Conservation (phyloP, 2,329 filamentous ascomycete species). For the Colletotrichum musicola region DNA sequence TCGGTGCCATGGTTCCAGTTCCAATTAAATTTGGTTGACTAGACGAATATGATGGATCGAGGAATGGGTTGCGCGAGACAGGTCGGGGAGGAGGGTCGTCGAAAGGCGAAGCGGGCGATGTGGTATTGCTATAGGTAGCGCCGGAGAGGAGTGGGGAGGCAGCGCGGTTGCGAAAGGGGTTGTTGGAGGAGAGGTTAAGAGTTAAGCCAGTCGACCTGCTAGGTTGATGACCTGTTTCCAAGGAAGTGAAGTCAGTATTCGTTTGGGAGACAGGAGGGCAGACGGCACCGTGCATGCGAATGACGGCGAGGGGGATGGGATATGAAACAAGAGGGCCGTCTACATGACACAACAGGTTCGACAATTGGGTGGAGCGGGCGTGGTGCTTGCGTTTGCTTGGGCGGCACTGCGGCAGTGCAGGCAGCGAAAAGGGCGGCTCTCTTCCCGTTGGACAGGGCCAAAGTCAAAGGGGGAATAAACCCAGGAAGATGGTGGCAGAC, state of each 20-base stretch:
- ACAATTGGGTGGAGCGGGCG: slow-evolving; percentile 53
- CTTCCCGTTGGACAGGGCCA: slow-evolving; percentile 38
- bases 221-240: slow-evolving; percentile 52
- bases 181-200: slow-evolving; percentile 83
- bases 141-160: slow-evolving; percentile 64
- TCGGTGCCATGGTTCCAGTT: slow-evolving; percentile 63
- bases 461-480: slow-evolving; percentile 37
- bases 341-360: slow-evolving; percentile 59
- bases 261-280: slow-evolving; percentile 38
- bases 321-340: slow-evolving; percentile 61
- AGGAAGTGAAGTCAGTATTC: slow-evolving; percentile 38
- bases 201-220: slow-evolving; percentile 64
- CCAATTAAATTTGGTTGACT: slow-evolving; percentile 50
- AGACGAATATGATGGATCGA: slow-evolving; percentile 65
- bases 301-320: slow-evolving; percentile 56
- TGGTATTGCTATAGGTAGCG: slow-evolving; percentile 48
- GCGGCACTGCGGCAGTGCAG: slow-evolving; percentile 38
- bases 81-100: slow-evolving; percentile 72
- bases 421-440: slow-evolving; percentile 38
- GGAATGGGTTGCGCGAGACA: slow-evolving; percentile 81
- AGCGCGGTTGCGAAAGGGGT: slow-evolving; percentile 82
- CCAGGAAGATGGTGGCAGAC: slow-evolving; percentile 39
- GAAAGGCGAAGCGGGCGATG: slow-evolving; percentile 67
- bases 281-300: slow-evolving; percentile 55
- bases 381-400: slow-evolving; percentile 39